These are phyloP conservation scores for Capronia americana DNA, from an alignment of 2,329 filamentous ascomycete genomes.

Conservation along the genomic window DNA sequence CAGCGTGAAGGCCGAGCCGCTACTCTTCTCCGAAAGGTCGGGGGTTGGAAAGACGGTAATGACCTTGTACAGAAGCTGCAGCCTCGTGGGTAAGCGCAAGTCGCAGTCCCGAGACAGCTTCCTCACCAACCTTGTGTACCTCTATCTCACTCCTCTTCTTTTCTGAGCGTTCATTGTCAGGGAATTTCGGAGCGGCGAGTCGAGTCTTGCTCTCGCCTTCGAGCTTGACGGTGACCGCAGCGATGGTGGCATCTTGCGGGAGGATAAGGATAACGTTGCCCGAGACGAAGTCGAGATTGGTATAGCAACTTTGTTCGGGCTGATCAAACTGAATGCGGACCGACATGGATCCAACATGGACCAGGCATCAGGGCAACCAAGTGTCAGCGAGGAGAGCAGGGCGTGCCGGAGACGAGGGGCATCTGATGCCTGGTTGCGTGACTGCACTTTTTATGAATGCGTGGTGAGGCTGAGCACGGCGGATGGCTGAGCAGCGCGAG, in stretches of 20 bases:
- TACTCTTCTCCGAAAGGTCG: constrained; percentile 47
- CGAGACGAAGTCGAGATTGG: constrained; percentile 56
- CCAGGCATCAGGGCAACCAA: constrained; percentile 33
- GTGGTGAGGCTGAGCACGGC: constrained; percentile 32
- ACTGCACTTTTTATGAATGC: constrained; percentile 8
- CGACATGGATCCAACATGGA: constrained; percentile 47
- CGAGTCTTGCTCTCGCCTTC: constrained; percentile 57
- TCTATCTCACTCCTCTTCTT: constrained; percentile 57
- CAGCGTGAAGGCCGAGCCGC: constrained; percentile 52
- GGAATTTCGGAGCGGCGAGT: constrained; percentile 50
- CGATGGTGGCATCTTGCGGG: constrained; percentile 51
- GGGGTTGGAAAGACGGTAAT: constrained; percentile 54
- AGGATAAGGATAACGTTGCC: constrained; percentile 54
- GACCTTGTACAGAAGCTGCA: constrained; percentile 56
- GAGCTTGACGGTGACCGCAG: constrained; percentile 56
- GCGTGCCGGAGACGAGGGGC: neutral
- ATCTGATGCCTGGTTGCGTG: constrained; percentile 13
- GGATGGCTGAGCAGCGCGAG: neutral
- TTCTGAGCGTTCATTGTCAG: constrained; percentile 51
- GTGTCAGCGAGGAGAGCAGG: constrained; percentile 8
- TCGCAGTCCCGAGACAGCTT: constrained; percentile 11
- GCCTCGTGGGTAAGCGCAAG: constrained; percentile 21
- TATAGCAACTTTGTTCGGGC: constrained; percentile 51
- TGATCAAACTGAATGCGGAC: constrained; percentile 54
- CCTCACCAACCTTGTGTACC: constrained; percentile 54